phyloP scores from a whole-genome alignment of 2,329 filamentous ascomycete species.

The Metarhizium guizhouense region DNA sequence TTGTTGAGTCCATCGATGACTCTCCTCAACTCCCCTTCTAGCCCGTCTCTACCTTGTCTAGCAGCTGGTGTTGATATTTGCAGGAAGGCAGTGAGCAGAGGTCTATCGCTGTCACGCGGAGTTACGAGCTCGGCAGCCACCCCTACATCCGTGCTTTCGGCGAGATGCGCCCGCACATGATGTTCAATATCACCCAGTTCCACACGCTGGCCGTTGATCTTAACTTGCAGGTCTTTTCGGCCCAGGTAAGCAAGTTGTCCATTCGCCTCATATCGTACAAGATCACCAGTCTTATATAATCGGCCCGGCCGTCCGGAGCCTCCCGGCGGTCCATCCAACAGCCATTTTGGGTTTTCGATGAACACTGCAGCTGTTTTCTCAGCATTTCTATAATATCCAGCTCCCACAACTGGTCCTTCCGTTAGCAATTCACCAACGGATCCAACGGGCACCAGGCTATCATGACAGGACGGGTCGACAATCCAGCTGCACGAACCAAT shows the following conservation, averaged over 20 bases:
- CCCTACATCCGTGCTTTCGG: background rate
- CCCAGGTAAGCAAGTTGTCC: conserved; percentile 22
- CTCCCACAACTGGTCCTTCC: conserved; percentile 36
- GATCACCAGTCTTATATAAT: conserved; percentile 13
- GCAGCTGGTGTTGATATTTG: background rate
- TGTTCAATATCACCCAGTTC: conserved; percentile 32
- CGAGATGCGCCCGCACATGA: conserved; percentile 3
- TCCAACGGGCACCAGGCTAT: conserved; percentile 12
- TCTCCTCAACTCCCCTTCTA: background rate
- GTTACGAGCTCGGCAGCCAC: conserved; percentile 1
- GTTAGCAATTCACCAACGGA: conserved; percentile 25
- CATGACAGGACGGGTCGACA: conserved; percentile 12
- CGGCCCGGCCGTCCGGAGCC: conserved; percentile 7
- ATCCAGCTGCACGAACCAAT: conserved; percentile 14
- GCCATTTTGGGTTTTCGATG: conserved; percentile 14
- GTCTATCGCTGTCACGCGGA: background rate
- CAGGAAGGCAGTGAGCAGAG: conserved; percentile 2
- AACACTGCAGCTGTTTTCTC: conserved; percentile 21
- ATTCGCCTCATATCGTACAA: conserved; percentile 11
- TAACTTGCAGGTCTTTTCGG: conserved; percentile 50
- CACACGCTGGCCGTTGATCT: conserved; percentile 48
- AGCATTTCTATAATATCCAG: conserved; percentile 36
- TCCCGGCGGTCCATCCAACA: conserved; percentile 1
- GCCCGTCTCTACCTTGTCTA: background rate
- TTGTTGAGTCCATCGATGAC: background rate